A percentile compares a stretch with the other conserved stretches of the same genome.
phyloP scores from a whole-genome alignment of 106 monocot genomes.

The Dendrobium huoshanense region DNA sequence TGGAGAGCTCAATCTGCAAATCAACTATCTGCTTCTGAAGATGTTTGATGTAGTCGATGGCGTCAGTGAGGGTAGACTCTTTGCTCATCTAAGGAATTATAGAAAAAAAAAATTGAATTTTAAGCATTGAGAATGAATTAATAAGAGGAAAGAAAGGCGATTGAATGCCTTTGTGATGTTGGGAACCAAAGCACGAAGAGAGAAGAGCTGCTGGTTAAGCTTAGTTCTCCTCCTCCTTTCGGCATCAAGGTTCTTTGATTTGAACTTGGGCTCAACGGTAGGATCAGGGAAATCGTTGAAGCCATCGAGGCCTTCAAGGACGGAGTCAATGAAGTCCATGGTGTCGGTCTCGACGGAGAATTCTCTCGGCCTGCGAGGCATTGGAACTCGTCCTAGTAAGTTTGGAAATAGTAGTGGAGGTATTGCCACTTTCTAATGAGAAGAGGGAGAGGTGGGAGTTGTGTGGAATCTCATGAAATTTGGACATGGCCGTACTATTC shows the following conservation, averaged over 20 bases:
- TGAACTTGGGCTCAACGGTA: conserved; percentile 21
- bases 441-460: background rate
- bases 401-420: background rate
- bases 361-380: conserved; percentile 9
- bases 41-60: conserved; percentile 58
- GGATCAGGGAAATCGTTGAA: background rate
- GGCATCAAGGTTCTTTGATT: conserved; percentile 88
- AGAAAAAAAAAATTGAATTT: background rate
- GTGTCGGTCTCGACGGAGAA: conserved; percentile 6
- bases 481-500: conserved; percentile 1
- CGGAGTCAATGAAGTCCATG: conserved; percentile 37
- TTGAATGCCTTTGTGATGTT: conserved; percentile 72
- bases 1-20: conserved; percentile 47
- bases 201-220: conserved; percentile 54
- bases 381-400: background rate
- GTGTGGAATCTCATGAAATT: conserved; percentile 4
- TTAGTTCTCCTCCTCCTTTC: conserved; percentile 79
- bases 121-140: background rate
- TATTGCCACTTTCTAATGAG: background rate
- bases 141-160: background rate
- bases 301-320: conserved; percentile 27
- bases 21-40: conserved; percentile 42
- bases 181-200: conserved; percentile 74
- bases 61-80: conserved; percentile 73
- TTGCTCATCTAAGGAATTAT: conserved; percentile 74